Percentiles rank a stretch among this genome's conserved stretches.
phyloP scores from a whole-genome alignment of 2,329 filamentous ascomycete species.

The Clathrospora elynae region DNA sequence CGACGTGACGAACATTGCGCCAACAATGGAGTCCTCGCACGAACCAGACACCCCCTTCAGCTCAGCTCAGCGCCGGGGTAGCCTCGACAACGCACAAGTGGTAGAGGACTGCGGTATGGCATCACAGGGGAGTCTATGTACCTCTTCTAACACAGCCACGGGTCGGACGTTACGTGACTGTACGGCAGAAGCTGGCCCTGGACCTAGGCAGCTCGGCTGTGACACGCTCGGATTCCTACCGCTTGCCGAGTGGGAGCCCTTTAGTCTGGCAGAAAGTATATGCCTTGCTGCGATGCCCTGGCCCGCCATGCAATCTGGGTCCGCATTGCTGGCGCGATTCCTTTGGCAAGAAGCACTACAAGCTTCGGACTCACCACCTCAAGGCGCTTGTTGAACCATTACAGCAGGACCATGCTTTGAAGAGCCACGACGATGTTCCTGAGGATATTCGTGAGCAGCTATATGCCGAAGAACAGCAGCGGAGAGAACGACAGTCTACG shows the following conservation, averaged over 20 bases:
- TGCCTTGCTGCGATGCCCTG: constrained; percentile 36
- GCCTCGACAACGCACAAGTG: too few species aligned
- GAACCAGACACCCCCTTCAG: too few species aligned
- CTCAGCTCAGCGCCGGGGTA: too few species aligned
- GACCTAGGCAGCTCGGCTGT: too few species aligned
- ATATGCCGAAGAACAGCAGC: constrained; percentile 37
- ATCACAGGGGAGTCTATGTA: too few species aligned
- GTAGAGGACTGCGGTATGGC: too few species aligned
- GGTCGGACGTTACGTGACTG: too few species aligned
- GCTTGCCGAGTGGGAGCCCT: constrained; percentile 19
- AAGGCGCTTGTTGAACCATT: constrained; percentile 36
- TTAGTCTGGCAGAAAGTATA: constrained; percentile 40
- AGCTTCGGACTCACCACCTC: constrained; percentile 37
- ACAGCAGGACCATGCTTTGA: constrained; percentile 27
- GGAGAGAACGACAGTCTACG: constrained; percentile 29
- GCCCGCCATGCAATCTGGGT: constrained; percentile 30
- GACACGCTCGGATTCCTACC: constrained; percentile 8
- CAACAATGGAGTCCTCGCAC: too few species aligned
- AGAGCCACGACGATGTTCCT: constrained; percentile 39
- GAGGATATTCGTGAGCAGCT: constrained; percentile 39
- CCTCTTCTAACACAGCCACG: too few species aligned
- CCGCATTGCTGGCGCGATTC: constrained; percentile 44
- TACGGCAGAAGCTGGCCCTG: too few species aligned
- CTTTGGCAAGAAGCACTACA: constrained; percentile 41
- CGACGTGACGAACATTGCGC: too few species aligned